phyloP scores from a whole-genome alignment of 805 yeast genomes.

The Monosporozyma siamensis region DNA sequence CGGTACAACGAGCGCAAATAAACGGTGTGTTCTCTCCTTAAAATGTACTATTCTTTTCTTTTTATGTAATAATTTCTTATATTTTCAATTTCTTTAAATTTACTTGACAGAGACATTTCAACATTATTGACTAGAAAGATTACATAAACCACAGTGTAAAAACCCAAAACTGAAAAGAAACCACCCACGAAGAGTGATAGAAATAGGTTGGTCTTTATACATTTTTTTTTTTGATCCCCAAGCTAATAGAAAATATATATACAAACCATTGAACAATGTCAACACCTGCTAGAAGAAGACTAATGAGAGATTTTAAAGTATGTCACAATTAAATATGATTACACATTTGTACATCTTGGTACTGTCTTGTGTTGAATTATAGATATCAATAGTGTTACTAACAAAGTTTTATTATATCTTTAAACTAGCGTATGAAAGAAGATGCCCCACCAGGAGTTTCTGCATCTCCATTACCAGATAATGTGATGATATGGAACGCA shows the following conservation, averaged over 20 bases:
- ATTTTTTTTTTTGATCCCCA: background rate
- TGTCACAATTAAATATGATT: slow-evolving; percentile 17
- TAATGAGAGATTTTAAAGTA: slow-evolving; percentile 95
- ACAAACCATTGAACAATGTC: slow-evolving; percentile 51
- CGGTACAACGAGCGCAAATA: no score
- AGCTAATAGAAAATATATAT: background rate
- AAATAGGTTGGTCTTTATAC: no score
- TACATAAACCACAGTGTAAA: background rate
- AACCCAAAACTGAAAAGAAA: background rate
- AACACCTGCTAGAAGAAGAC: slow-evolving; percentile 96
- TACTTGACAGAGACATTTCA: background rate
- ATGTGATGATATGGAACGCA: slow-evolving; percentile 96
- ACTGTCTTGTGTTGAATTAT: no score
- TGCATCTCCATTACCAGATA: slow-evolving; percentile 94
- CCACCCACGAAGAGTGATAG: no score
- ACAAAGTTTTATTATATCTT: background rate
- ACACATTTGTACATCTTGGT: no score
- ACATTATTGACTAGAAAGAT: background rate
- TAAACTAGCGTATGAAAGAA: slow-evolving; percentile 74
- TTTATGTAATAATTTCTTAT: background rate
- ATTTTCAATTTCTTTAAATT: background rate
- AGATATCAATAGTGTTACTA: no score
- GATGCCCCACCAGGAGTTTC: slow-evolving; percentile 98
- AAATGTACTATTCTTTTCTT: background rate
- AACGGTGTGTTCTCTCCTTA: no score